Conservation (phyloP, 108 stramenopile genomes). For the Nitzschia inconspicua region DNA sequence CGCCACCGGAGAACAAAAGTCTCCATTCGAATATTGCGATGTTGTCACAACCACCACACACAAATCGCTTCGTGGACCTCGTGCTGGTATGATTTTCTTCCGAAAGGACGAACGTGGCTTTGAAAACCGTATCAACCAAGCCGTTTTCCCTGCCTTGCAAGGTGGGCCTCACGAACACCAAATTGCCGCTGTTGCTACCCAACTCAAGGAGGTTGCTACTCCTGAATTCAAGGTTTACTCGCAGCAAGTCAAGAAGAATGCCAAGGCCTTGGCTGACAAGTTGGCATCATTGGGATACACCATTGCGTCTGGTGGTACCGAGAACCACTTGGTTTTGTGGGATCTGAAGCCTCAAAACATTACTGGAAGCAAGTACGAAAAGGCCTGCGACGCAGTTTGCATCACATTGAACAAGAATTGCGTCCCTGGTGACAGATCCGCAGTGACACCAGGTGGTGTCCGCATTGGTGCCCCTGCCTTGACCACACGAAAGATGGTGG, state of each 20-base stretch:
- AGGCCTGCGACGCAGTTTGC: conserved; percentile 94
- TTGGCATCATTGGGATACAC: conserved; percentile 85
- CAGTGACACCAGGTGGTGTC: conserved; percentile 98
- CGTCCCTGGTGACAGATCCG: conserved; percentile 96
- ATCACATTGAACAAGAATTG: conserved; percentile 99
- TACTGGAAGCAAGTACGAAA: conserved; percentile 98
- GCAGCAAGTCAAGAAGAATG: conserved; percentile 93
- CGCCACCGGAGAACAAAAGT: conserved; percentile 86
- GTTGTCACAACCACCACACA: conserved; percentile 99
- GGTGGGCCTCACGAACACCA: conserved; percentile 99
- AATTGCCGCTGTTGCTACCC: conserved; percentile 98
- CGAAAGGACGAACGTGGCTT: conserved; percentile 97
- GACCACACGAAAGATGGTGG: conserved; percentile 88
- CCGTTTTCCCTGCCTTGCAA: conserved; percentile 99
- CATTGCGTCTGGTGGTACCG: conserved; percentile 98
- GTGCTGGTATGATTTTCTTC: conserved; percentile 99
- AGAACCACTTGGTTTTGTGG: conserved; percentile 99
- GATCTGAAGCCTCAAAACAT: conserved; percentile 93
- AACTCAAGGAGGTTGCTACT: conserved; percentile 95
- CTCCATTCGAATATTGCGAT: conserved; percentile 96
- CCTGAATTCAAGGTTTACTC: conserved; percentile 96
- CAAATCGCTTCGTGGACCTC: conserved; percentile 99
- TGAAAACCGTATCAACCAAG: conserved; percentile 92
- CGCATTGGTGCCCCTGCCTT: conserved; percentile 95
- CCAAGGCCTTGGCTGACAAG: conserved; percentile 83